Percentiles rank a stretch among this genome's conserved stretches.
phyloP scores from a whole-genome alignment of 257 asterid genomes.

The Petunia secreta region DNA sequence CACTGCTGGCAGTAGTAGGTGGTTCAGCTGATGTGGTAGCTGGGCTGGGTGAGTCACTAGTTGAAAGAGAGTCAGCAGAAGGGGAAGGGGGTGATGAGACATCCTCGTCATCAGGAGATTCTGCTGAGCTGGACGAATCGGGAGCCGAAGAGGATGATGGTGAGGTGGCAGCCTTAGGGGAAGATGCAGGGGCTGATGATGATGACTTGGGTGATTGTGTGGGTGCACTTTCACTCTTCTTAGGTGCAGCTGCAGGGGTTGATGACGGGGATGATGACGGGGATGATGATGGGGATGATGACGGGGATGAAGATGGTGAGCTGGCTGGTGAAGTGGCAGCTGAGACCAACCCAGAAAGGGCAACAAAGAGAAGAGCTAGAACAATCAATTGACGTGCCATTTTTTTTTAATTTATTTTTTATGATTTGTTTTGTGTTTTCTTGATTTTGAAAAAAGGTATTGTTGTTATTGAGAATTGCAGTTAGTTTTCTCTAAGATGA shows the following conservation, averaged over 20 bases:
- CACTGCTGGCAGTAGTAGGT: slow-evolving; percentile 30
- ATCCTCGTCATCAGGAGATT: slow-evolving; percentile 25
- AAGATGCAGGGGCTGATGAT: slow-evolving; percentile 29
- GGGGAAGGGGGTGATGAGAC: slow-evolving; percentile 54
- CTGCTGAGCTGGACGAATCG: slow-evolving; percentile 19
- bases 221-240: background rate
- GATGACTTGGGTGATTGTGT: slow-evolving; percentile 11
- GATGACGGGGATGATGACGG: slow-evolving; percentile 36
- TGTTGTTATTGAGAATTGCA: slow-evolving; percentile 43
- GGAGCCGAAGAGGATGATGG: slow-evolving; percentile 23
- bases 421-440: background rate
- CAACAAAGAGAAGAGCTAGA: slow-evolving; percentile 53
- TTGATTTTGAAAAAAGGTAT: background rate
- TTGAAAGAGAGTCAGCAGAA: slow-evolving; percentile 23
- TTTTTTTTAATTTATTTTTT: background rate
- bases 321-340: slow-evolving; percentile 55
- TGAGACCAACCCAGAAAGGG: slow-evolving; percentile 50
- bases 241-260: background rate
- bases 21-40: slow-evolving; percentile 41
- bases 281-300: slow-evolving; percentile 8
- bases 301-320: slow-evolving; percentile 42
- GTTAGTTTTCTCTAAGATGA: slow-evolving; percentile 21
- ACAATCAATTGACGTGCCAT: slow-evolving; percentile 64
- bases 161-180: slow-evolving; percentile 18
- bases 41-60: slow-evolving; percentile 35